Evolutionary conservation across 2,329 filamentous ascomycete genomes (phyloP).

Genomic region (Penicillium sp.): DNA sequence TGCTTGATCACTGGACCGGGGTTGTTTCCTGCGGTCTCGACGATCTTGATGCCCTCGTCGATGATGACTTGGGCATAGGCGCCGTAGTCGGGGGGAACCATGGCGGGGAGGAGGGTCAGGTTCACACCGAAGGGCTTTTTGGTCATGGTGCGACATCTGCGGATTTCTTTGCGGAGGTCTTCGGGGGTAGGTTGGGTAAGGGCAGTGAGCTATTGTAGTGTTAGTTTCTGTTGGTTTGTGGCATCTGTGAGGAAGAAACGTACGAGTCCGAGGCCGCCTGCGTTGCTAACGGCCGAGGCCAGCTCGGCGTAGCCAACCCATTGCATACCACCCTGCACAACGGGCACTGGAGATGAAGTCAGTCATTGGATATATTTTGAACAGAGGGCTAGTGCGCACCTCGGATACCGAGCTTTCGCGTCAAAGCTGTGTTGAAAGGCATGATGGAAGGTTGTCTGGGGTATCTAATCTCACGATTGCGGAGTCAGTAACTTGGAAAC

Average conservation of each 20-base stretch:
- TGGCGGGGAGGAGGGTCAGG: constrained; percentile 83
- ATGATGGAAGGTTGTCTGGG: constrained; percentile 39
- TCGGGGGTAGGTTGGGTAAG: constrained; percentile 89
- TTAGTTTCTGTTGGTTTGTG: neutral
- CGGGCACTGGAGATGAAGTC: constrained; percentile 38
- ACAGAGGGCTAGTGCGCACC: constrained; percentile 26
- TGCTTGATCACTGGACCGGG: constrained; percentile 86
- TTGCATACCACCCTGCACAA: constrained; percentile 54
- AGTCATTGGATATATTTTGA: neutral
- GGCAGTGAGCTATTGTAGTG: constrained; percentile 44
- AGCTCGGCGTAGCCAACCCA: constrained; percentile 55
- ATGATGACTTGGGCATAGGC: constrained; percentile 91
- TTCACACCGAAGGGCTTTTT: constrained; percentile 77
- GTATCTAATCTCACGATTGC: constrained; percentile 9
- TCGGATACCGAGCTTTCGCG: constrained; percentile 55
- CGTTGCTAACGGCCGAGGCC: constrained; percentile 53
- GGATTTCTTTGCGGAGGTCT: constrained; percentile 90
- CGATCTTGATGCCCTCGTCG: constrained; percentile 84
- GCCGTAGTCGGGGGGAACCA: constrained; percentile 85
- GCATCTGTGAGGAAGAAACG: constrained; percentile 10
- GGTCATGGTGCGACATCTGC: constrained; percentile 70
- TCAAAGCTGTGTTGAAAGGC: constrained; percentile 63
- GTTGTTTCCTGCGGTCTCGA: constrained; percentile 88
- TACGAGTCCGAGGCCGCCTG: constrained; percentile 52
- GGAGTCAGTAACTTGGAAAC: constrained; percentile 6